Conservation (phyloP, 2,329 filamentous ascomycete species). For the Cylindrodendrum hubeiense region DNA sequence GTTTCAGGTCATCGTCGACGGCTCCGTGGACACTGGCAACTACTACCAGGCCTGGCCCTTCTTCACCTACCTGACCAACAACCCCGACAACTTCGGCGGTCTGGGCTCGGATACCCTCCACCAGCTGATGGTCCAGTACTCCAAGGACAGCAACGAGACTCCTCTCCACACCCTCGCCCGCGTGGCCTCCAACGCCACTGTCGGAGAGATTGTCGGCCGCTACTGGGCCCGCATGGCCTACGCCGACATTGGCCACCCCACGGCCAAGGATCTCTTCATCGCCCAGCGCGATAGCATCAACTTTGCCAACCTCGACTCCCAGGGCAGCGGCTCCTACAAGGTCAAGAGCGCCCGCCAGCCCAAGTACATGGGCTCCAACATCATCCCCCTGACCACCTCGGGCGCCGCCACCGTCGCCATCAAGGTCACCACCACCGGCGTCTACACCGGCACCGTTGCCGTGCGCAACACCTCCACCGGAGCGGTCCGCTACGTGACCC, state of each 20-base stretch:
- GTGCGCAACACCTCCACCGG: conserved; percentile 45
- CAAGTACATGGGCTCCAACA: conserved; percentile 64
- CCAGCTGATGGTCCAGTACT: conserved; percentile 58
- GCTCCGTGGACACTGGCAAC: conserved; percentile 55
- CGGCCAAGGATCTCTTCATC: conserved; percentile 54
- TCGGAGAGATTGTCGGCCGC: conserved; percentile 57
- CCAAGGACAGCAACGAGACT: conserved; percentile 60
- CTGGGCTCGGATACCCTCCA: conserved; percentile 56
- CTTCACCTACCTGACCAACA: conserved; percentile 61
- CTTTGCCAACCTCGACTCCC: conserved; percentile 57
- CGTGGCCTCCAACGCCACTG: conserved; percentile 48
- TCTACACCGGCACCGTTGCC: conserved; percentile 57
- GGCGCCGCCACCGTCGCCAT: conserved; percentile 46
- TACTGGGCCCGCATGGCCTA: conserved; percentile 68
- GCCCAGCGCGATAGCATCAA: conserved; percentile 51
- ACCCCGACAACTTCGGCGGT: conserved; percentile 57
- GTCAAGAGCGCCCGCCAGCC: conserved; percentile 57
- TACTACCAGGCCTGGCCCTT: conserved; percentile 67
- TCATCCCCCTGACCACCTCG: conserved; percentile 56
- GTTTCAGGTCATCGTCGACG: conserved; percentile 62
- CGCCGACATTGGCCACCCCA: conserved; percentile 61
- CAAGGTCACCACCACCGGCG: conserved; percentile 49
- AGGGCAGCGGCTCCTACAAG: conserved; percentile 53
- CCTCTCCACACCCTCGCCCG: conserved; percentile 60
- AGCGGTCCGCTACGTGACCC: conserved; percentile 51